Evolutionary conservation across 2,329 filamentous ascomycete species (phyloP).

Genomic region (Alternaria brassicicola): DNA sequence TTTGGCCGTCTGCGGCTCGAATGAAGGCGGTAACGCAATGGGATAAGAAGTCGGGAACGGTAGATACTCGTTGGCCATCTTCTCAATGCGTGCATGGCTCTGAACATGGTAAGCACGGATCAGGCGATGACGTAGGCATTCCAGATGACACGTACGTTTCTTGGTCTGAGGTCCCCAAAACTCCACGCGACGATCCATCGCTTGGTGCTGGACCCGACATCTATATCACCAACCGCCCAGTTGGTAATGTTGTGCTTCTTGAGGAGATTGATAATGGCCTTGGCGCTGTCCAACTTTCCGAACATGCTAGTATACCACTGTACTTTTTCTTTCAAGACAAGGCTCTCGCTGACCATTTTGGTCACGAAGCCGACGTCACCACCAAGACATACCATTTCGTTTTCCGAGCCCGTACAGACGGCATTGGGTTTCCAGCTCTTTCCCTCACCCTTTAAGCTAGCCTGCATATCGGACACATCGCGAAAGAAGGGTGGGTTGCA

Average conservation of each 20-base stretch:
- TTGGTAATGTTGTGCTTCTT: slow-evolving; percentile 68
- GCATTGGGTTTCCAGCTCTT: slow-evolving; percentile 74
- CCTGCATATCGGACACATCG: slow-evolving; percentile 71
- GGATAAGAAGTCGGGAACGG: slow-evolving; percentile 59
- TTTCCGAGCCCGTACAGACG: slow-evolving; percentile 74
- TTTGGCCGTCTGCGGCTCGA: slow-evolving; percentile 30
- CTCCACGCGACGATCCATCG: slow-evolving; percentile 93
- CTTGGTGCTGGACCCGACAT: slow-evolving; percentile 75
- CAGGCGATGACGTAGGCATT: background rate
- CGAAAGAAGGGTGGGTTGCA: slow-evolving; percentile 94
- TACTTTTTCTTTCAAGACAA: slow-evolving; percentile 64
- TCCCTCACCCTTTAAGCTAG: slow-evolving; percentile 61
- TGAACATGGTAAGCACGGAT: background rate
- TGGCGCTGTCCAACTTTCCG: slow-evolving; percentile 74
- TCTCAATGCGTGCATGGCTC: slow-evolving; percentile 39
- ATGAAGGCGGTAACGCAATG: slow-evolving; percentile 51
- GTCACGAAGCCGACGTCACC: slow-evolving; percentile 79
- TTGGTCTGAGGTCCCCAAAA: slow-evolving; percentile 71
- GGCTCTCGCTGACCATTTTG: slow-evolving; percentile 73
- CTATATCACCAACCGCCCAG: slow-evolving; percentile 80
- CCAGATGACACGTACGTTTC: slow-evolving; percentile 48
- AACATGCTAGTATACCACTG: slow-evolving; percentile 94
- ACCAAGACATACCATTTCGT: slow-evolving; percentile 84
- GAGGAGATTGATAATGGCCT: slow-evolving; percentile 65
- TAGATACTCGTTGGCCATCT: slow-evolving; percentile 57